phyloP scores from a whole-genome alignment of 495 filamentous ascomycete genomes.

The Venustampulla echinocandica region DNA sequence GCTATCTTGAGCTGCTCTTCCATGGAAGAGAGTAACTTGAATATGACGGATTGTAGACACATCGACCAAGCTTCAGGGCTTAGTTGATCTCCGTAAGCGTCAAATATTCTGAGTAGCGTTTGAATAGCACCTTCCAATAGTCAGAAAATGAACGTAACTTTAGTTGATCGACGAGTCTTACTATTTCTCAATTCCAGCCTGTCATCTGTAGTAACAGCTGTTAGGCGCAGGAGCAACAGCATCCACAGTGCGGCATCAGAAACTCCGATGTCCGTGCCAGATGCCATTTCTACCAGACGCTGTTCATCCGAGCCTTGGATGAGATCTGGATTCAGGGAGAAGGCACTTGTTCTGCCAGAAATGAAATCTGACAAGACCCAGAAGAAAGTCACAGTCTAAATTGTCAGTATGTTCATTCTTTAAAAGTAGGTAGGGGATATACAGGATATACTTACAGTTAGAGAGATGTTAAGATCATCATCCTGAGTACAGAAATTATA shows the following conservation, averaged over 20 bases:
- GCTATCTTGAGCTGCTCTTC: slow-evolving; percentile 34
- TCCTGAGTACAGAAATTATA: slow-evolving; percentile 78
- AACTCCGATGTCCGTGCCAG: slow-evolving; percentile 37
- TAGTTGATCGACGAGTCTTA: slow-evolving; percentile 24
- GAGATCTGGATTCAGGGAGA: slow-evolving; percentile 33
- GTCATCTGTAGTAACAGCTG: slow-evolving; percentile 64
- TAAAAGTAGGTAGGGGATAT: too few species aligned
- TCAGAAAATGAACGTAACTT: slow-evolving; percentile 29
- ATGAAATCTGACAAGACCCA: slow-evolving; percentile 92
- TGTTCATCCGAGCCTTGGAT: slow-evolving; percentile 42
- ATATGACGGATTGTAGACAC: slow-evolving; percentile 71
- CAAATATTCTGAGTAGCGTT: slow-evolving; percentile 83
- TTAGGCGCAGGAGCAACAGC: slow-evolving; percentile 68
- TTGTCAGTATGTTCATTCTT: slow-evolving; percentile 19
- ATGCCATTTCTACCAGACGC: slow-evolving; percentile 40
- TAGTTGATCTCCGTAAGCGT: slow-evolving; percentile 78
- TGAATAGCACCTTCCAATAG: slow-evolving; percentile 53
- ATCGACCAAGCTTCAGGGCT: slow-evolving; percentile 72
- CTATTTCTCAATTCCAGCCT: slow-evolving; percentile 85
- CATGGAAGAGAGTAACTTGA: slow-evolving; percentile 58
- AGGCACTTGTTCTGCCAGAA: slow-evolving; percentile 35
- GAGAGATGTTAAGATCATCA: slow-evolving; percentile 89
- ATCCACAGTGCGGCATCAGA: slow-evolving; percentile 71
- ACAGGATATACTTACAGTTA: slow-evolving; percentile 53
- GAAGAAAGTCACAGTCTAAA: slow-evolving; percentile 79